A percentile compares a stretch with the other conserved stretches of the same genome.
Evolutionary conservation across 352 stramenopile species (phyloP).

Genomic region (Phytophthora chlamydospora): DNA sequence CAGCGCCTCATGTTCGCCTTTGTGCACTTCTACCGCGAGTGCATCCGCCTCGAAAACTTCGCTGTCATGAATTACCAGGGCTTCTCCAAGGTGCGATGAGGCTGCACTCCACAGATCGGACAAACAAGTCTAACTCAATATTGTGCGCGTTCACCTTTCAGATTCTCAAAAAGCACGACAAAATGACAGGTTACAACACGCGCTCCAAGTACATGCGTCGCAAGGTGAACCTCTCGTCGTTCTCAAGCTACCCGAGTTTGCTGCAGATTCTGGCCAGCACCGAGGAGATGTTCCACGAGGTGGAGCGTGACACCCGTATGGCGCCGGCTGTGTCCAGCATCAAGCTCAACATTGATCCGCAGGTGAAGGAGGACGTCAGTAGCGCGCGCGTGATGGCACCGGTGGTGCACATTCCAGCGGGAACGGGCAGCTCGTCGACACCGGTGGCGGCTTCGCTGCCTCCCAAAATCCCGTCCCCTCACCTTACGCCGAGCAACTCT

Average conservation of each 20-base stretch:
- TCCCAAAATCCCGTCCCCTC: conserved; percentile 46
- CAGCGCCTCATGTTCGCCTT: conserved; percentile 84
- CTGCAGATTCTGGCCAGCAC: conserved; percentile 80
- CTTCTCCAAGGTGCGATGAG: conserved; percentile 70
- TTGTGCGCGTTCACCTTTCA: conserved; percentile 13
- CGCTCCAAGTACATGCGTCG: conserved; percentile 86
- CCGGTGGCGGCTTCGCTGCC: conserved; percentile 18
- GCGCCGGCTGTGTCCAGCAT: conserved; percentile 54
- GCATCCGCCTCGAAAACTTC: conserved; percentile 84
- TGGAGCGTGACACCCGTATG: conserved; percentile 67
- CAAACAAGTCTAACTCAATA: conserved; percentile 1
- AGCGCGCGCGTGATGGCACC: conserved; percentile 22
- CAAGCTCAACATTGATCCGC: conserved; percentile 53
- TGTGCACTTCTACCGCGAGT: conserved; percentile 86
- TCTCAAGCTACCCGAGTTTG: conserved; percentile 78
- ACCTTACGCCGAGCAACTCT: conserved; percentile 53
- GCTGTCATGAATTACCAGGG: conserved; percentile 88
- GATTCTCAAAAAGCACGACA: conserved; percentile 89
- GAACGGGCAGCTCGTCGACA: conserved; percentile 35
- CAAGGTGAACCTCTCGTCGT: conserved; percentile 81
- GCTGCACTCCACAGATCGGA: neutral
- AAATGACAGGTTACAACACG: conserved; percentile 87
- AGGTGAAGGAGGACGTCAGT: conserved; percentile 1
- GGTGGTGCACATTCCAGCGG: conserved; percentile 24
- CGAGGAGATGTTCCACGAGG: conserved; percentile 82